Conservation (phyloP, 2,329 filamentous ascomycete species). For the Epichloe baconii region DNA sequence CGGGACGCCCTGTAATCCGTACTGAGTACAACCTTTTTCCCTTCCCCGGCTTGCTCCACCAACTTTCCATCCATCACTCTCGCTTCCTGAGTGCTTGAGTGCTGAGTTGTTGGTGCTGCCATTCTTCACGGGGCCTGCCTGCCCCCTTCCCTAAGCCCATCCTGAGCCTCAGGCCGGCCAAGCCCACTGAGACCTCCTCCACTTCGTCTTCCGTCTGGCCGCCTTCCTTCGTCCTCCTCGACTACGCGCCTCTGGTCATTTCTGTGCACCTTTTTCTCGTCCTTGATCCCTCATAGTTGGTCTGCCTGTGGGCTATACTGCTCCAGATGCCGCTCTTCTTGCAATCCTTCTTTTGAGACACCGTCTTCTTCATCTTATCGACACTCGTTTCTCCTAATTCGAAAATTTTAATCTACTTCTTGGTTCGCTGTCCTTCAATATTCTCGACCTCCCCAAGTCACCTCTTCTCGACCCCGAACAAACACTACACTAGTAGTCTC, state of each 20-base stretch:
- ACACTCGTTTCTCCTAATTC: slow-evolving; percentile 20
- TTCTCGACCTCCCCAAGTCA: background rate
- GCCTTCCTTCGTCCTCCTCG: slow-evolving; percentile 6
- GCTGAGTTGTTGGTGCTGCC: background rate
- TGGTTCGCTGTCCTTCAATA: slow-evolving; percentile 9
- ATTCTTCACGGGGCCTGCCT: background rate
- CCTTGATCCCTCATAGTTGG: slow-evolving; percentile 15
- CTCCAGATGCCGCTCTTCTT: slow-evolving; percentile 17
- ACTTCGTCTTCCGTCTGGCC: slow-evolving; percentile 5
- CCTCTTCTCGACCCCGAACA: background rate
- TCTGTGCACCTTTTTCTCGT: slow-evolving; percentile 8
- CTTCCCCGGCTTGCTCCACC: background rate
- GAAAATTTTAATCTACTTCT: slow-evolving; percentile 20
- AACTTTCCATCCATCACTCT: background rate
- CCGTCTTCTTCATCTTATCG: slow-evolving; percentile 14
- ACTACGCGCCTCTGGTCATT: slow-evolving; percentile 4
- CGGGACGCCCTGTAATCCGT: too few relatives aligned
- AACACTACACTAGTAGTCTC: background rate
- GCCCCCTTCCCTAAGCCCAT: background rate
- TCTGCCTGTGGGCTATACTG: slow-evolving; percentile 11
- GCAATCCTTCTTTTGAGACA: slow-evolving; percentile 15
- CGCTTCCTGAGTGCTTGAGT: too few relatives aligned
- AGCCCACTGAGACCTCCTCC: slow-evolving; percentile 7
- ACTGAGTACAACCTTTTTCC: background rate
- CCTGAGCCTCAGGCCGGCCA: slow-evolving; percentile 5